Conservation (phyloP, 371 early-diverging fungal genomes). For the Haplosporangium sp. region DNA sequence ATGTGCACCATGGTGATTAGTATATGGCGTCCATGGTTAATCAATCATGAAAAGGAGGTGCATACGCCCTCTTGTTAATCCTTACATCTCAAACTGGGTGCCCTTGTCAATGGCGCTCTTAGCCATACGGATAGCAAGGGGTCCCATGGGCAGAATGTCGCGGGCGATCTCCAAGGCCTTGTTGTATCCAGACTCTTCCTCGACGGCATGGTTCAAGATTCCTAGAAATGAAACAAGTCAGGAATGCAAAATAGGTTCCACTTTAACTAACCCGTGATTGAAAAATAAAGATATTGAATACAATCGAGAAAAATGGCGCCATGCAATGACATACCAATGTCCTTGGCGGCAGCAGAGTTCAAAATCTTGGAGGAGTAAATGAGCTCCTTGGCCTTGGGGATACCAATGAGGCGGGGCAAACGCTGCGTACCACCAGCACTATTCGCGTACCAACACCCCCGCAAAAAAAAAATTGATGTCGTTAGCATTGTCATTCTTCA, state of each 20-base stretch:
- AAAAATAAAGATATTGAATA: too few species aligned
- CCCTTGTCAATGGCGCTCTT: constrained; percentile 73
- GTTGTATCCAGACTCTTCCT: constrained; percentile 73
- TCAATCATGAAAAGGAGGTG: constrained; percentile 1
- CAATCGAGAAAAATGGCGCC: too few species aligned
- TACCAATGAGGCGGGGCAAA: constrained; percentile 88
- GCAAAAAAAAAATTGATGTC: background rate
- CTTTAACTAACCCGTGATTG: too few species aligned
- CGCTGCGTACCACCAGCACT: constrained; percentile 98
- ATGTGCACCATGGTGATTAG: too few species aligned
- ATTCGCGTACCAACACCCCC: constrained; percentile 1
- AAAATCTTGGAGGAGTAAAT: constrained; percentile 87
- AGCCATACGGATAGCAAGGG: constrained; percentile 81
- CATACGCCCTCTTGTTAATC: too few species aligned
- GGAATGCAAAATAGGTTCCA: too few species aligned
- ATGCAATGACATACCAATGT: constrained; percentile 63
- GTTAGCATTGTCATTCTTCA: background rate
- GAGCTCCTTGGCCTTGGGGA: constrained; percentile 91
- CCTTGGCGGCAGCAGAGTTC: constrained; percentile 70
- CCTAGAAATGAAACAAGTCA: constrained; percentile 57
- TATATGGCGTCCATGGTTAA: background rate
- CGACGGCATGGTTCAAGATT: constrained; percentile 83
- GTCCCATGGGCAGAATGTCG: constrained; percentile 86
- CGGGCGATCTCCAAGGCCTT: constrained; percentile 85
- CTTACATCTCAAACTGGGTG: constrained; percentile 83